Base-by-base conservation (phyloP, 495 filamentous ascomycete genomes). In the Hypoxylon rickii region DNA sequence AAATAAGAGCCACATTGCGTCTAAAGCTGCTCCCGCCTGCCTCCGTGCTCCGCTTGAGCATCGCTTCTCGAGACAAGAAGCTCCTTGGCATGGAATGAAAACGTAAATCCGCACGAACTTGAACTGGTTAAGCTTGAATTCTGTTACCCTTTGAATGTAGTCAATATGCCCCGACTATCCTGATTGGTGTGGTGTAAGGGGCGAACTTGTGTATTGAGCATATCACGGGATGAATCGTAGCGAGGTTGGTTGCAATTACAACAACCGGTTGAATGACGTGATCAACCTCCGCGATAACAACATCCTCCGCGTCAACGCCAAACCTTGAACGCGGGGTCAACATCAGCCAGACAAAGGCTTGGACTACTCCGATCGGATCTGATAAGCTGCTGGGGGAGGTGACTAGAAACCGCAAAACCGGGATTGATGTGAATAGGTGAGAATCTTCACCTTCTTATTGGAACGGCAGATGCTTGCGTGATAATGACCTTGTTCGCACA, bases 401-500 rank as follows among this genome's bases (percentile, higher is more conserved):
- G 36, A n/a, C 5, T 41, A 29, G 21, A 13, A 22, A 50, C 44
- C 31, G 15, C 17, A 12, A 24, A 45, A 36, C 31, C 19, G 58
- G 22, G 22, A 40, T 49, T 11, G 22, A 43, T 51, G 21, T 36
- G 24, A 24, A 20, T 26, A 36, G 15, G 16, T 17, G 42, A 7
- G 32, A n/a, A 58, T 53, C 20, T 42, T 10, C 8, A 8, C 8
- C 29, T 43, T 68, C 58, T 59, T 57, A 68, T 68, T 68, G 66
- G 66, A 66, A 56, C 26, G 38, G 48, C 33, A 48, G 44, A 37
- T 29, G 15, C 36, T 68, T 66, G 66, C 66, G 66, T 60, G 58
- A 68, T 68, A 34, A 38, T 40, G 58, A 18, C 49, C 58, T 43
- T 62, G 58, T 55, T 65, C 63, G 58, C 66, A 68, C 66, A 66